These are phyloP conservation scores for Tubosaeta sp. DNA, from an alignment of 768 basidiomycete genomes.

Conservation along the genomic window DNA sequence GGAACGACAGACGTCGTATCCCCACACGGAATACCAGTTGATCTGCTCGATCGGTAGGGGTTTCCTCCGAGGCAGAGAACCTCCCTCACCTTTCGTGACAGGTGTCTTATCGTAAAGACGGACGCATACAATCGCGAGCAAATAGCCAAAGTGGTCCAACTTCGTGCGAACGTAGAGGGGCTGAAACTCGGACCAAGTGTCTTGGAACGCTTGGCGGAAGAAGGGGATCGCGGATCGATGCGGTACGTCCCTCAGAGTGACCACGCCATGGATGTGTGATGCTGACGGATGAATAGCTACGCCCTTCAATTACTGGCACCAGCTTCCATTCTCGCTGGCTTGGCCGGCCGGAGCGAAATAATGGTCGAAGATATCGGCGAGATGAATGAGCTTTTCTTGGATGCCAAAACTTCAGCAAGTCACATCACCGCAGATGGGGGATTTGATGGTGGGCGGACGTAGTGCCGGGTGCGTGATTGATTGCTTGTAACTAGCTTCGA, in stretches of 20 bases:
- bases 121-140: conserved; percentile 78
- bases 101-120: conserved; percentile 95
- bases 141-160: conserved; percentile 79
- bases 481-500: neutral
- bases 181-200: conserved; percentile 72
- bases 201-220: conserved; percentile 72
- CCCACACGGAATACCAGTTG: conserved; percentile 92
- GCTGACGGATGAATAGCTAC: conserved; percentile 49
- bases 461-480: conserved; percentile 13
- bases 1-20: conserved; percentile 90
- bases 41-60: conserved; percentile 83
- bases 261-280: conserved; percentile 8
- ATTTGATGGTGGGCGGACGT: conserved; percentile 32
- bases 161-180: conserved; percentile 85
- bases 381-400: conserved; percentile 93
- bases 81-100: conserved; percentile 26
- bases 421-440: conserved; percentile 43
- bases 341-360: conserved; percentile 78
- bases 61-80: conserved; percentile 1
- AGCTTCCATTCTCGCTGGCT: conserved; percentile 77
- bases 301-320: conserved; percentile 89
- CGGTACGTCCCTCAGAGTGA: conserved; percentile 43
- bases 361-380: conserved; percentile 86
- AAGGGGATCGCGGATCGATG: conserved; percentile 79
- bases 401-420: conserved; percentile 78